phyloP scores from a whole-genome alignment of 768 basidiomycete species.

The Lactifluus piperatus region DNA sequence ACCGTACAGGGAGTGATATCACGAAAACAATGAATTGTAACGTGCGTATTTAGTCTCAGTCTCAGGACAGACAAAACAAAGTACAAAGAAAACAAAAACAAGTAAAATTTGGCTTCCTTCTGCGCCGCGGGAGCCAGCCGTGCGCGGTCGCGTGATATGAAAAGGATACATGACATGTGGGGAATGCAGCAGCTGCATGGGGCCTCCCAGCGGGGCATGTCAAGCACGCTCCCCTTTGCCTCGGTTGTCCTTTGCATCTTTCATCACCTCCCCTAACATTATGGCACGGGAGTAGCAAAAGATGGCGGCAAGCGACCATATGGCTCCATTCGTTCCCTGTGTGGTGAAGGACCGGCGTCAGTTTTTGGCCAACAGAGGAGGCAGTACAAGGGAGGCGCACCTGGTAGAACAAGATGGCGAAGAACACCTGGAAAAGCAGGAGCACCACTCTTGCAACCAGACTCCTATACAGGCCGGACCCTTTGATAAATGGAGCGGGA shows the following conservation, averaged over 20 bases:
- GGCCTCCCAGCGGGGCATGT: constrained; percentile 20
- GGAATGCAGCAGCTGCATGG: constrained; percentile 16
- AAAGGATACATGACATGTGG: not conserved
- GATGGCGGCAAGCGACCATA: constrained; percentile 71
- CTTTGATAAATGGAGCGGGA: constrained; percentile 52
- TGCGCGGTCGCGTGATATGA: not conserved
- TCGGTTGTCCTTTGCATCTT: constrained; percentile 53
- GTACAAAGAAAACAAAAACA: not conserved
- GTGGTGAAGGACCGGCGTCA: not conserved
- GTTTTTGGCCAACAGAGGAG: not conserved
- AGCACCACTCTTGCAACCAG: constrained; percentile 52
- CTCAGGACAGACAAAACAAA: not conserved
- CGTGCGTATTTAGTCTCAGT: not conserved
- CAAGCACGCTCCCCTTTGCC: constrained; percentile 49
- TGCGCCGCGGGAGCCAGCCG: constrained; percentile 9
- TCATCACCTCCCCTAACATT: constrained; percentile 59
- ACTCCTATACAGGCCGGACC: constrained; percentile 54
- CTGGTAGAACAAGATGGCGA: constrained; percentile 69
- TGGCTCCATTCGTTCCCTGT: constrained; percentile 75
- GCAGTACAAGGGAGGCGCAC: constrained; percentile 30
- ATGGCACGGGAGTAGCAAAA: constrained; percentile 60
- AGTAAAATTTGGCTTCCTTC: not conserved
- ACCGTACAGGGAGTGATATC: too few relatives aligned
- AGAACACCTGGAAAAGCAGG: constrained; percentile 52
- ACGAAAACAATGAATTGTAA: not conserved